These are phyloP conservation scores for Fusarium xylarioides DNA, from an alignment of 2,329 filamentous ascomycete species.

Conservation along the genomic window DNA sequence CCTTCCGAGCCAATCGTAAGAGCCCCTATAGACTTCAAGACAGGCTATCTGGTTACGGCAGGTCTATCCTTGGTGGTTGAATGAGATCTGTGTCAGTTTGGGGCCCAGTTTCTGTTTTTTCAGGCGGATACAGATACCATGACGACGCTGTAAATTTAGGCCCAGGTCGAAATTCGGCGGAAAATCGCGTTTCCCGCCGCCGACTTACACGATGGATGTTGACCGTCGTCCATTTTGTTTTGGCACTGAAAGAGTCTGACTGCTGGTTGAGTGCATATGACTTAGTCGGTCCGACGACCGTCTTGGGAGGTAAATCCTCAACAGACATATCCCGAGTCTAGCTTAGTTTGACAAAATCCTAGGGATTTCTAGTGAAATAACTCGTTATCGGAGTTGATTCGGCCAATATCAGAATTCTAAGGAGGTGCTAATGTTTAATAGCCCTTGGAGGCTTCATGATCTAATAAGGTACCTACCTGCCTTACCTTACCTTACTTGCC, in stretches of 20 bases:
- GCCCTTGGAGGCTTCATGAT: neutral
- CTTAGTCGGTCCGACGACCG: neutral
- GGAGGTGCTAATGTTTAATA: neutral
- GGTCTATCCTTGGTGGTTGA: slow-evolving; percentile 17
- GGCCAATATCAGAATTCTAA: neutral
- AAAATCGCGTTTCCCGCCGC: slow-evolving; percentile 1
- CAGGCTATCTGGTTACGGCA: slow-evolving; percentile 35
- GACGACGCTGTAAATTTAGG: neutral
- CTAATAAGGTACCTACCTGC: neutral
- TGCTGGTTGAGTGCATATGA: neutral
- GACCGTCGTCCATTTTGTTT: neutral
- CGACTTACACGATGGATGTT: neutral
- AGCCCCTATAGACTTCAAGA: neutral
- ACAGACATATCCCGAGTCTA: neutral
- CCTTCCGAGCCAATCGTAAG: slow-evolving; percentile 30
- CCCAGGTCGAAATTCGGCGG: neutral
- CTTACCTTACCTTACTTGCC: neutral
- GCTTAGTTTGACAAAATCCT: neutral
- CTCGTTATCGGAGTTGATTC: neutral
- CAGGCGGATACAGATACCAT: neutral
- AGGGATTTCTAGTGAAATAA: neutral
- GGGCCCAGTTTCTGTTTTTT: neutral
- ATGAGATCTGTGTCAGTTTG: neutral
- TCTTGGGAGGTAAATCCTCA: neutral
- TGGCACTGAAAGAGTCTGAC: neutral